Evolutionary conservation across 139 green algal species (phyloP), one percentile per base, ranked within the genome.

Genomic region (Tetradesmus obliquus): DNA sequence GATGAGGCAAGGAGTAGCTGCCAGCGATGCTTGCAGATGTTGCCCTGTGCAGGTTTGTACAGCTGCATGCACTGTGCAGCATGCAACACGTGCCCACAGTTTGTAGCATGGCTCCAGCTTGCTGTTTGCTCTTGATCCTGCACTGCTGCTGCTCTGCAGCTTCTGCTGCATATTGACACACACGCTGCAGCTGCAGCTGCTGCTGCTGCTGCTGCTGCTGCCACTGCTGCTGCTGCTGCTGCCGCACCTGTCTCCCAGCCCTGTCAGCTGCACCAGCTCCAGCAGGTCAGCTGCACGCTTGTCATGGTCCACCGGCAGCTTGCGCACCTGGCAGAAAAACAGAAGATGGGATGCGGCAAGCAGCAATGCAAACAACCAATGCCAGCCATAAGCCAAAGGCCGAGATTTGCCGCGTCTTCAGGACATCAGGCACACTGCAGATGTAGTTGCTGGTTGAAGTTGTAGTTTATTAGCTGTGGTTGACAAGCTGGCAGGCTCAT

Each of bases 221-320:
- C 2, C n/a, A 5, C n/a, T 20, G n/a, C 1, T 82, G 74, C 74
- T 54, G 60, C 74, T 54, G 74, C 74, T 22, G 51, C 54, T 55
- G 8, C 85, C 17, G 32, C 62, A 89, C 32, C 96, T 93, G 54
- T 96, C 87, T 4, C 93, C 97, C 32, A 97, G 90, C 0, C 93
- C 10, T 86, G 89, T 89, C 85, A 99, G 93, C 92, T 97, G 96
- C 24, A 98, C 95, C 53, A 99, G 92, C 83, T 97, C 88, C 84
- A 99, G 93, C 86, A 99, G 91, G 86, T 98, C 96, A 55, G 93
- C 69, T 20, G 98, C 97, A 66, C 96, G 94, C 86, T 94, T 92
- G 2, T 97, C 91, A n/a, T 96, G 71, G 93, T 98, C 96, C 4
- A 97, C 92, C 12, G 93, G 82, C 60, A 98, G 88, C 58, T 95